Evolutionary conservation across 1,139 yeast species (phyloP).

Genomic region (Debaryomyces sp.): DNA sequence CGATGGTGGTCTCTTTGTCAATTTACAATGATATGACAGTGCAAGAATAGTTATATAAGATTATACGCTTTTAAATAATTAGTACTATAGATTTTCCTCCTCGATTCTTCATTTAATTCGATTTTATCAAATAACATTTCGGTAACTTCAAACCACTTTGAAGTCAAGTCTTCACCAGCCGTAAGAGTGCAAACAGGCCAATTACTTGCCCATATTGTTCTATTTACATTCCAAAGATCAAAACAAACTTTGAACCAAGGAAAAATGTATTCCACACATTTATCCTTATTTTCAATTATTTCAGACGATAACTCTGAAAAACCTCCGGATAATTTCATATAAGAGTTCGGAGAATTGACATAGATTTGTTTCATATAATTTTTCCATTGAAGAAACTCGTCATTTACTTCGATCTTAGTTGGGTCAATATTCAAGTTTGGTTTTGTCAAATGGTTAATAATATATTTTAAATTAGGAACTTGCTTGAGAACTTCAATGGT

Average conservation of each 20-base stretch:
- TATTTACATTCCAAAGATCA: constrained; percentile 30
- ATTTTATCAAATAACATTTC: constrained; percentile 18
- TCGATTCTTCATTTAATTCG: constrained; percentile 11
- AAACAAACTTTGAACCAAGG: constrained; percentile 34
- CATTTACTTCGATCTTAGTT: constrained; percentile 11
- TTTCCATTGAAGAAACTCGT: constrained; percentile 21
- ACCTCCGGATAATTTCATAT: constrained; percentile 43
- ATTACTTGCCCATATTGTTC: constrained; percentile 44
- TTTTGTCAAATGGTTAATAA: constrained; percentile 43
- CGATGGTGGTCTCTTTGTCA: constrained; percentile 51
- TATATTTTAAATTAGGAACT: constrained; percentile 27
- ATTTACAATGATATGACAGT: constrained; percentile 31
- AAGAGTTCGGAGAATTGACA: constrained; percentile 25
- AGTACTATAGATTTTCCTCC: constrained; percentile 13
- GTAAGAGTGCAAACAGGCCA: constrained; percentile 43
- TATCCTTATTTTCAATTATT: constrained; percentile 13
- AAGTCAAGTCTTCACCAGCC: constrained; percentile 15
- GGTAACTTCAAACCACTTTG: constrained; percentile 19
- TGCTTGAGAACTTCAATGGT: constrained; percentile 21
- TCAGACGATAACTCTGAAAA: constrained; percentile 36
- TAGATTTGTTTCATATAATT: constrained; percentile 20
- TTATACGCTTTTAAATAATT: constrained; percentile 17
- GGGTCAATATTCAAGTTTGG: constrained; percentile 28
- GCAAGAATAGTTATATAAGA: background rate
- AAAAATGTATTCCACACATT: constrained; percentile 18